Evolutionary conservation across 192 early-diverging fungal genomes (phyloP), one percentile per base, ranked within the genome.

Genomic region (Podila minutissima): DNA sequence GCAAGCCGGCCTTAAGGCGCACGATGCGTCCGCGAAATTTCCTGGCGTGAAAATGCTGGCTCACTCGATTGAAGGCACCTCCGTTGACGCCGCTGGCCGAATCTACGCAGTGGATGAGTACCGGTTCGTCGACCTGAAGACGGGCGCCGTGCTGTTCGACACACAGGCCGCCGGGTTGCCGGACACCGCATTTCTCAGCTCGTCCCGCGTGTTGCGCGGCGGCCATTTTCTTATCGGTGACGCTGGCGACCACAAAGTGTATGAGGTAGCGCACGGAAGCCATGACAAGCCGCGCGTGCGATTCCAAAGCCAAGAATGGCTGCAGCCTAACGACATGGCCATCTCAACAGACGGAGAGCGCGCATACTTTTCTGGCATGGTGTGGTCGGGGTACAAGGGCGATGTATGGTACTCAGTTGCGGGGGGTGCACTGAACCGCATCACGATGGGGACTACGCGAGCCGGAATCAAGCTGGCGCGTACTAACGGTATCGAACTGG

Each of bases 241-340:
- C 32, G 65, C 65, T n/a, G 65, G 65, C 32, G 28, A 67, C 32
- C 65, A 67, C 32, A 67, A 67, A 50, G 65, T 67, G 28, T 67
- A 67, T 26, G 65, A 67, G 33, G 32, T 67, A 31, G 65, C 22
- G 29, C 65, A 19, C 19, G 65, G 65, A 0, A 48, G 55, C 65
- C 63, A 65, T 5, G 51, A 51, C 49, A 67, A 67, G 65, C 65
- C 65, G 32, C 65, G 29, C 32, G 65, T 67, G 65, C 65, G 65
- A 17, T 67, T 57, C n/a, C 65, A 67, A 19, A 67, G 65, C 32
- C 49, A 67, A 9, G 10, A 67, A 50, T 67, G 65, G 65, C 49
- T 67, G 51, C 65, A 67, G 51, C 65, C 65, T 32, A 67, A 67
- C 51, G 65, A 67, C 65, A 67, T 67, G 28, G 55, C 65, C 51